A percentile compares a stretch with the other conserved stretches of the same genome.
Evolutionary conservation across 2,329 filamentous ascomycete species (phyloP).

Genomic region (Paraconiothyrium brasiliense): DNA sequence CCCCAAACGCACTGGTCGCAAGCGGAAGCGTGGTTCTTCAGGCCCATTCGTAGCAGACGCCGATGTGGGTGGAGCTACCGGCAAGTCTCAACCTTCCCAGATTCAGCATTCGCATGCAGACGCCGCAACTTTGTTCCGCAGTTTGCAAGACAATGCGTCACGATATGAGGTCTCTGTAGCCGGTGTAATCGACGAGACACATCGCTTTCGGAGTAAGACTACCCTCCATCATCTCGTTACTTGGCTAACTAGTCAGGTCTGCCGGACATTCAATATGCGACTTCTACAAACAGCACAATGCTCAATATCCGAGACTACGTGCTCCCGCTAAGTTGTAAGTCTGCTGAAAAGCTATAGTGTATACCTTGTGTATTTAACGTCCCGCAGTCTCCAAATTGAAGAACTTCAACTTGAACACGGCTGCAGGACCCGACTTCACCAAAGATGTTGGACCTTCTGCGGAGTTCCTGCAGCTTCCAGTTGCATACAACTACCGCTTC

Average conservation of each 20-base stretch:
- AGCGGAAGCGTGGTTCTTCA: conserved; percentile 80
- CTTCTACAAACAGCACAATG: conserved; percentile 73
- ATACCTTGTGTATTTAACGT: not conserved
- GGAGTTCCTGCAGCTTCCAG: conserved; percentile 75
- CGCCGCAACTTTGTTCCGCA: conserved; percentile 63
- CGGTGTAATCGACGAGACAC: conserved; percentile 78
- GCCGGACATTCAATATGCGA: conserved; percentile 86
- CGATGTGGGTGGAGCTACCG: conserved; percentile 20
- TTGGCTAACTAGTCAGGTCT: conserved; percentile 61
- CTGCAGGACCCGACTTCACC: conserved; percentile 64
- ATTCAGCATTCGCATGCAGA: conserved; percentile 26
- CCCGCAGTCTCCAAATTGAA: conserved; percentile 65
- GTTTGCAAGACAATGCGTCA: conserved; percentile 74
- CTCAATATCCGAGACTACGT: conserved; percentile 75
- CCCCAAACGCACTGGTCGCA: conserved; percentile 85
- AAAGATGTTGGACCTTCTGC: conserved; percentile 81
- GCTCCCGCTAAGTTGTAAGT: conserved; percentile 74
- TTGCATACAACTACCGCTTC: conserved; percentile 79
- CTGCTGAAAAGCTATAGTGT: not conserved
- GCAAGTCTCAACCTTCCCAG: not conserved
- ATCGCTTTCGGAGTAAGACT: conserved; percentile 78
- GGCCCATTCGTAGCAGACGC: conserved; percentile 64
- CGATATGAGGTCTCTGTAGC: conserved; percentile 75
- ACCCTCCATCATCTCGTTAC: not conserved
- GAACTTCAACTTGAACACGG: conserved; percentile 64